Percentiles rank a stretch among this genome's conserved stretches.
Evolutionary conservation across 1,139 yeast genomes (phyloP).

Genomic region (Trichomonascaceae sp.): DNA sequence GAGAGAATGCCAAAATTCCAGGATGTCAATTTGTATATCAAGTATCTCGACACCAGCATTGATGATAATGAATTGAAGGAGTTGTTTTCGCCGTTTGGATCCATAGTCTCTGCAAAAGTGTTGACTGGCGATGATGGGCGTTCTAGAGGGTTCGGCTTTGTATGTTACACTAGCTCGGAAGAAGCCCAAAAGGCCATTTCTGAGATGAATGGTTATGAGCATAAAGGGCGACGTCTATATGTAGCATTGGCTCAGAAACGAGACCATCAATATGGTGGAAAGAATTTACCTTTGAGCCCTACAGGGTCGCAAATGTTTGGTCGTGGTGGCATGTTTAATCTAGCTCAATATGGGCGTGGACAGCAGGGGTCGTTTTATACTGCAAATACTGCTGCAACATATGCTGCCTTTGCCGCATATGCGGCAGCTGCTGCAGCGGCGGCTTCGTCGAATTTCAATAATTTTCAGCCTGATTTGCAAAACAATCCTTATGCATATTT

Average conservation of each 20-base stretch:
- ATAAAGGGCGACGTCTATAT: slow-evolving; percentile 80
- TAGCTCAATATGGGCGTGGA: slow-evolving; percentile 1
- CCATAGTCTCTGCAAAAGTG: slow-evolving; percentile 93
- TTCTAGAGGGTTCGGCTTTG: slow-evolving; percentile 98
- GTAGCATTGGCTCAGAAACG: slow-evolving; percentile 94
- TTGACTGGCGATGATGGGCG: slow-evolving; percentile 94
- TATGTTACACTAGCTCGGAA: slow-evolving; percentile 95
- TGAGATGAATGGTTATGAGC: slow-evolving; percentile 86
- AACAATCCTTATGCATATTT: slow-evolving; percentile 10
- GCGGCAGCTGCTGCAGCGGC: slow-evolving; percentile 13
- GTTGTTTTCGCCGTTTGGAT: slow-evolving; percentile 90
- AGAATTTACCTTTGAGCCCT: slow-evolving; percentile 1
- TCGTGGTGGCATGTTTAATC: slow-evolving; percentile 3
- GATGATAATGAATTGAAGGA: slow-evolving; percentile 89
- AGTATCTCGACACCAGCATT: slow-evolving; percentile 90
- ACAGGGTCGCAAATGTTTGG: slow-evolving; percentile 1
- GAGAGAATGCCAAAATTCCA: slow-evolving; percentile 93
- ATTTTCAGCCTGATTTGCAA: slow-evolving; percentile 3
- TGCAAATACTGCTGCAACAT: slow-evolving; percentile 10
- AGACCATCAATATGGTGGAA: slow-evolving; percentile 57
- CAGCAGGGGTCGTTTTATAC: not conserved
- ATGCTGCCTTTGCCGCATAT: slow-evolving; percentile 13
- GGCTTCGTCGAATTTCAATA: slow-evolving; percentile 7
- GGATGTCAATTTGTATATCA: slow-evolving; percentile 94
- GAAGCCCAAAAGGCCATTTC: slow-evolving; percentile 93